A percentile compares a stretch with the other conserved stretches of the same genome.
Conservation (phyloP, 225 moss, liverwort and hornwort genomes). For the Sphagnum contortum region DNA sequence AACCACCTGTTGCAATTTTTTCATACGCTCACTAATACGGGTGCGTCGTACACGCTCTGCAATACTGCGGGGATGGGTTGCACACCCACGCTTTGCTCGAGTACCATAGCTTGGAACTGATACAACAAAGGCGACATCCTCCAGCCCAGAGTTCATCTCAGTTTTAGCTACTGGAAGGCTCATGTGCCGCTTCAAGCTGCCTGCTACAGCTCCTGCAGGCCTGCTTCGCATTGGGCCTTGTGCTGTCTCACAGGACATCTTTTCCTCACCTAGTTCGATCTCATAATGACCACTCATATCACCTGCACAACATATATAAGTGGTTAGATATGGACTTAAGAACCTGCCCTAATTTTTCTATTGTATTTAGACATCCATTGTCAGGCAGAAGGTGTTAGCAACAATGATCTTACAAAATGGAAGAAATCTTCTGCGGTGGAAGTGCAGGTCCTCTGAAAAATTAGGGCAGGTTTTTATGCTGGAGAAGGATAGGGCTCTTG, state of each 20-base stretch:
- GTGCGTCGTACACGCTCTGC: slow-evolving; percentile 52
- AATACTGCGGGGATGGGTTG: slow-evolving; percentile 62
- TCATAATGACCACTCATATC: slow-evolving; percentile 14
- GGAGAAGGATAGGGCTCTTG: too few relatives aligned
- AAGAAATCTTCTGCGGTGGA: too few relatives aligned
- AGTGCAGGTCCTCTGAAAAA: too few relatives aligned
- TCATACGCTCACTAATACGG: slow-evolving; percentile 65
- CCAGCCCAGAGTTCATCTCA: slow-evolving; percentile 24
- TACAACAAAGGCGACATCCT: slow-evolving; percentile 29
- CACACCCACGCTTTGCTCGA: slow-evolving; percentile 46
- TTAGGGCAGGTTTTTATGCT: too few relatives aligned
- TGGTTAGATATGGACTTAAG: too few relatives aligned
- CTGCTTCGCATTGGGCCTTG: slow-evolving; percentile 16
- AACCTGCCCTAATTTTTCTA: too few relatives aligned
- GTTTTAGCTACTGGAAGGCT: slow-evolving; percentile 24
- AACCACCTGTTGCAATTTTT: slow-evolving; percentile 54
- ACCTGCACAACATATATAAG: background rate
- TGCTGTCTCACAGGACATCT: slow-evolving; percentile 12
- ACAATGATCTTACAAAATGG: too few relatives aligned
- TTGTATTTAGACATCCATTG: too few relatives aligned
- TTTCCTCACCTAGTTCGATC: slow-evolving; percentile 16
- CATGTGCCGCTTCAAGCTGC: slow-evolving; percentile 33
- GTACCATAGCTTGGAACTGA: slow-evolving; percentile 29
- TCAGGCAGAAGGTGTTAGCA: too few relatives aligned
- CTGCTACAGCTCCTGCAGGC: slow-evolving; percentile 8